Evolutionary conservation across 331 rosid species (phyloP), one percentile per base, ranked within the genome.

Genomic region (Malus hybrid): DNA sequence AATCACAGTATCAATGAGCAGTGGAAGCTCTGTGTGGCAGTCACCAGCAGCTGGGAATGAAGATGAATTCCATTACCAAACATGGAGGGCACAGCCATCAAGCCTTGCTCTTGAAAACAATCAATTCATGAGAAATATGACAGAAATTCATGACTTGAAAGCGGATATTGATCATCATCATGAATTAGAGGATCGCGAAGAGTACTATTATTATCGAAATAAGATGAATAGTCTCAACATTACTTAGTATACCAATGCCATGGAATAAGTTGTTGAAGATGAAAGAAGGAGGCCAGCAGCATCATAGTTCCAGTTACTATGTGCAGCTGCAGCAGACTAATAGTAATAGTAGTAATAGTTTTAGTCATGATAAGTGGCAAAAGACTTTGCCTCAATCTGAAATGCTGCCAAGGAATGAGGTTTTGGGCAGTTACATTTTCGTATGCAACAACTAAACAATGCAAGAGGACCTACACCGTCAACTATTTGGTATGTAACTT

Each of bases 391-490:
- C 83, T 31, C 71, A 69, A 6, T 57, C 80, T 31, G 83, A 74
- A 63, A 69, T 62, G 75, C 66, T 80, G 71, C 83, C 79, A 4
- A 61, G 76, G 62, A 74, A 80, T 52, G 79, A 73, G 79, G 76
- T 63, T 33, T 69, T 80, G 71, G 83, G 83, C 7, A 72, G 79
- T 29, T 80, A 68, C 52, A 74, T 74, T 46, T 80, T 80, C n/a
- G 83, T 80, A 3, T 80, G 79, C 39, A 80, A 80, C 72, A 80
- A 80, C 36, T 62, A 74, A n/a, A 80, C 83, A 6, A 69, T 74
- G 83, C 80, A 74, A 63, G 79, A 80, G 59, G 83, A 80, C 73
- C 83, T 74, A 63, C 75, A 16, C 9, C 79, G 83, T 55, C 83
- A 80, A 36, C 76, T 80, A 22, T 80, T 80, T 3, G 83, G 79